Evolutionary conservation across 768 basidiomycete genomes (phyloP).

Genomic region (Lactarius hengduanensis): DNA sequence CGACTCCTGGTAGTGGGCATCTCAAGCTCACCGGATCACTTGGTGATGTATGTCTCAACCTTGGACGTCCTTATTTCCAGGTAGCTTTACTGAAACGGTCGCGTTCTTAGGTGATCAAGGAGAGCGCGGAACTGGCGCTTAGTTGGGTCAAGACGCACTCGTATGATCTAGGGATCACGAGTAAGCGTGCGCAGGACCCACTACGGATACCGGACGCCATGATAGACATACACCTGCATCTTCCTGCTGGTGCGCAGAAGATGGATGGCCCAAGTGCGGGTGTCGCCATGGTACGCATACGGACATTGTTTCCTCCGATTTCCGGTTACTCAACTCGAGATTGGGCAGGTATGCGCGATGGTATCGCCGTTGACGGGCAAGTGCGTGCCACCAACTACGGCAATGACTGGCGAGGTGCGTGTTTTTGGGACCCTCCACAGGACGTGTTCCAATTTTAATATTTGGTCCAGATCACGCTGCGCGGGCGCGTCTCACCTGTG

Average conservation of each 20-base stretch:
- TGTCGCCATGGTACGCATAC: constrained; percentile 68
- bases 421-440: too few species aligned
- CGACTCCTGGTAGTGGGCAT: constrained; percentile 70
- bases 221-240: constrained; percentile 84
- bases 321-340: background rate
- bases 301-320: background rate
- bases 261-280: constrained; percentile 95
- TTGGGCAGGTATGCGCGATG: constrained; percentile 69
- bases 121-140: constrained; percentile 85
- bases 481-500: constrained; percentile 78
- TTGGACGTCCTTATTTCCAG: background rate
- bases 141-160: constrained; percentile 91
- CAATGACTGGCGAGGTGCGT: constrained; percentile 85
- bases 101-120: constrained; percentile 69
- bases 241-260: constrained; percentile 88
- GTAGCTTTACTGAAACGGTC: background rate
- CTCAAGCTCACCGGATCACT: constrained; percentile 81
- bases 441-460: too few species aligned
- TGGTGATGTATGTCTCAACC: constrained; percentile 56
- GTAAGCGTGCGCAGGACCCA: constrained; percentile 65
- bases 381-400: constrained; percentile 66
- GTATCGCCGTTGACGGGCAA: constrained; percentile 81
- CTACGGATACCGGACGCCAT: constrained; percentile 61
- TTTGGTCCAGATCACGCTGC: constrained; percentile 63
- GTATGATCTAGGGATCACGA: constrained; percentile 76